Base-by-base conservation (phyloP, 345 rosid genomes). In the Eucalyptus brandiana region DNA sequence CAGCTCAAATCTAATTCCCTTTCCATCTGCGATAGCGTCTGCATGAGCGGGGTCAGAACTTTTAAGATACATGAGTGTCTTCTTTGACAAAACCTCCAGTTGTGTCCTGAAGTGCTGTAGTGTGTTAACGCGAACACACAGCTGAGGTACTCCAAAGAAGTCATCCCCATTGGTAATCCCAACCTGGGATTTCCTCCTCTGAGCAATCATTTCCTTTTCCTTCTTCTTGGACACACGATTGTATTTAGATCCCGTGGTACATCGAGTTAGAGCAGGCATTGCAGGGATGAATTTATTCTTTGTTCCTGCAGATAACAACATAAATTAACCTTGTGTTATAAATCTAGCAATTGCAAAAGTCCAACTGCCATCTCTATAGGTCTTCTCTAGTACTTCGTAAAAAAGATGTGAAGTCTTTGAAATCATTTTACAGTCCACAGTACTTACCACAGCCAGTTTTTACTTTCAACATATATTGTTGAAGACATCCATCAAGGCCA, bases 361-460 rank as follows among this genome's bases (percentile, higher is more conserved):
- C 67, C 28, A 24, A 87, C 45, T 30, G 32, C 30, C 53, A 87
- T 58, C 51, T 42, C 80, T 42, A 45, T 87, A 47, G 40, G 47
- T 62, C 83, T 37, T 19, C 83, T 37, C 45, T 37, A 40, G 83
- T 76, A 37, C 45, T 76, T 1, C 28, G 24, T 80, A 56, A 65
- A 87, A 87, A 65, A 54, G 50, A 65, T 24, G 8, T 8, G 21
- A 30, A 80, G 86, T 10, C 13, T 83, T 58, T 86, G 13, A 19
- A 76, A 28, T 37, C 45, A 76, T 62, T 80, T 87, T 60, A 88
- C 80, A 89, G 24, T 69, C 60, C 47, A 40, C 50, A 86, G 72
- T 19, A 85, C 93, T 6, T 95, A 98, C 99, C 99, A 87, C 99
- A 97, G n/a, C 99, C 98, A 80, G 99, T 94, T 94, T 96, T 98